Percentiles rank a stretch among this genome's conserved stretches.
Evolutionary conservation across 768 basidiomycete genomes (phyloP).

Genomic region (Tylopilus sp.): DNA sequence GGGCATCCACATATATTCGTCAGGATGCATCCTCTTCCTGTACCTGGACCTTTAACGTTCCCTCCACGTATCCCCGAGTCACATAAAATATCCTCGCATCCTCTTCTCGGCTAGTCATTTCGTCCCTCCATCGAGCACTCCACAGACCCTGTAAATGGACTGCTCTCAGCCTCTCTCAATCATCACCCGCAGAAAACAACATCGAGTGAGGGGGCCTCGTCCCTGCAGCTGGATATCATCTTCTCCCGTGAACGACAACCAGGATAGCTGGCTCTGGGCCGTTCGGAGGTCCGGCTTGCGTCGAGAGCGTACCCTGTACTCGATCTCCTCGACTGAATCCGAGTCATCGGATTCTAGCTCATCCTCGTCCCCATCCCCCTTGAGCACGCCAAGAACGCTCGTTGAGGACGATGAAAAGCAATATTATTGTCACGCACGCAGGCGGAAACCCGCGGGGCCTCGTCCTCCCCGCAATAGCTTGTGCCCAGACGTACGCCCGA

Average conservation of each 20-base stretch:
- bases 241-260: slow-evolving; percentile 9
- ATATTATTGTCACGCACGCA: slow-evolving; percentile 2
- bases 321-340: slow-evolving; percentile 9
- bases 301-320: slow-evolving; percentile 17
- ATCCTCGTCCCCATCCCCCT: slow-evolving; percentile 12
- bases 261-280: slow-evolving; percentile 20
- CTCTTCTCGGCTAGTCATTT: neutral
- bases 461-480: slow-evolving; percentile 18
- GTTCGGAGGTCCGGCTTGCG: slow-evolving; percentile 5
- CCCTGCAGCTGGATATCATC: slow-evolving; percentile 26
- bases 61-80: slow-evolving; percentile 1
- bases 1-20: slow-evolving; percentile 14
- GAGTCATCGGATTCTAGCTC: slow-evolving; percentile 12
- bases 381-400: neutral
- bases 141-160: slow-evolving; percentile 9
- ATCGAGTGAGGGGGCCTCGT: slow-evolving; percentile 28
- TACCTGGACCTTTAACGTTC: slow-evolving; percentile 1
- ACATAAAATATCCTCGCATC: neutral
- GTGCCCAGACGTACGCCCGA: slow-evolving; percentile 5
- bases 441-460: slow-evolving; percentile 27
- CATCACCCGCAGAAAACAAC: slow-evolving; percentile 7
- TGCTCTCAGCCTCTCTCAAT: slow-evolving; percentile 4
- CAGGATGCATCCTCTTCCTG: slow-evolving; percentile 13
- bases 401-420: slow-evolving; percentile 4
- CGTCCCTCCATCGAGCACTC: slow-evolving; percentile 1